These are phyloP conservation scores for Boletus rubropictus DNA, from an alignment of 768 basidiomycete species.

Conservation along the genomic window DNA sequence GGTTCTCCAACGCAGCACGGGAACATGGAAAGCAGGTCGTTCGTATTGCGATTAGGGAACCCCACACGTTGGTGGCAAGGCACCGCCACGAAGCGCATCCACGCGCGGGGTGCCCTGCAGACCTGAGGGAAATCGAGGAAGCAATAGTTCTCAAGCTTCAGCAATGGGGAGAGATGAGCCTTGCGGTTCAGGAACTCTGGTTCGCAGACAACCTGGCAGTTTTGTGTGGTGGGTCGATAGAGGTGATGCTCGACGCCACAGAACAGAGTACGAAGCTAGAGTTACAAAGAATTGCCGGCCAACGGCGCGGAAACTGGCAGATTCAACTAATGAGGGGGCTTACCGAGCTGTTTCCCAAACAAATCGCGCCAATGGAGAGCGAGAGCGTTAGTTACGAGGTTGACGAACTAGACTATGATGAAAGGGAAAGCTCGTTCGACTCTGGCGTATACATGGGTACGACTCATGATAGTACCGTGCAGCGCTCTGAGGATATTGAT, in stretches of 20 bases:
- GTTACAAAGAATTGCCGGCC: slow-evolving; percentile 16
- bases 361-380: slow-evolving; percentile 6
- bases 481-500: slow-evolving; percentile 2
- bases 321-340: slow-evolving; percentile 25
- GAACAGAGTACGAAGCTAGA: slow-evolving; percentile 24
- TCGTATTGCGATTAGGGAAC: slow-evolving; percentile 5
- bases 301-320: slow-evolving; percentile 26
- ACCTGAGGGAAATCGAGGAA: slow-evolving; percentile 43
- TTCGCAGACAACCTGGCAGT: slow-evolving; percentile 37
- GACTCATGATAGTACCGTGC: slow-evolving; percentile 1
- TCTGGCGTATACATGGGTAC: slow-evolving; percentile 23
- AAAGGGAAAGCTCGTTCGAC: slow-evolving; percentile 23
- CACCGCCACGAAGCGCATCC: slow-evolving; percentile 51
- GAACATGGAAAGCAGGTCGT: slow-evolving; percentile 5
- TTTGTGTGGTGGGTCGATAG: slow-evolving; percentile 33
- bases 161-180: slow-evolving; percentile 41
- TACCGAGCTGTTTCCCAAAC: slow-evolving; percentile 3
- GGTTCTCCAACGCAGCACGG: slow-evolving; percentile 30
- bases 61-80: slow-evolving; percentile 45
- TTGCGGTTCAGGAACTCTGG: slow-evolving; percentile 42
- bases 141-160: slow-evolving; percentile 51
- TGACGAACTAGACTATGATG: slow-evolving; percentile 16
- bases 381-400: slow-evolving; percentile 17
- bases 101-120: slow-evolving; percentile 37
- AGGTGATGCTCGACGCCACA: slow-evolving; percentile 23